Percentiles rank a stretch among this genome's conserved stretches.
These are phyloP conservation scores for Aspergillus coremiiformis DNA, from an alignment of 495 filamentous ascomycete species.

Conservation along the genomic window DNA sequence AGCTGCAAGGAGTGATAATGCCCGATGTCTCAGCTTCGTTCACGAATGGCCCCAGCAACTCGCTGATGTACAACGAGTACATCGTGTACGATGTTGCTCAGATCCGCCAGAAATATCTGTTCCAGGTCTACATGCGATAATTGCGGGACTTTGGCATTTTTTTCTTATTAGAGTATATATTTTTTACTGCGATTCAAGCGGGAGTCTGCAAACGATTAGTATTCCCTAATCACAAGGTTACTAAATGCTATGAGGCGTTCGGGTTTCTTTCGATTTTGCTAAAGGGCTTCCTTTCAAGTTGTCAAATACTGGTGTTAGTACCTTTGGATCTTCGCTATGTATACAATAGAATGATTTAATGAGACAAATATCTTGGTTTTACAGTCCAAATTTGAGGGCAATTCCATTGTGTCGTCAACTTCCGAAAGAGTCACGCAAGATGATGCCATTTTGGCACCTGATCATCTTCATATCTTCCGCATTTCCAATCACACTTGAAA, in stretches of 20 bases:
- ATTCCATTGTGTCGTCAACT: not conserved
- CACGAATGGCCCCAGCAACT: not conserved
- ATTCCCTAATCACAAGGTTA: too few species aligned
- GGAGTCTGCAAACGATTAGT: not conserved
- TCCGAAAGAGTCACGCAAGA: not conserved
- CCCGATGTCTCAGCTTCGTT: constrained; percentile 21
- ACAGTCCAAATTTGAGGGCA: too few species aligned
- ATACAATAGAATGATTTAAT: too few species aligned
- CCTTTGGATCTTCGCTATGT: too few species aligned
- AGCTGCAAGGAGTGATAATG: constrained; percentile 60
- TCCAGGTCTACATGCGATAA: constrained; percentile 45
- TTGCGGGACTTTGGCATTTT: not conserved
- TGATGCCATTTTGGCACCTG: not conserved
- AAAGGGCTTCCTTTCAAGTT: too few species aligned
- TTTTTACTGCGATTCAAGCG: not conserved
- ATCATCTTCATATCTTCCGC: too few species aligned
- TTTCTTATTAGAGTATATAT: not conserved
- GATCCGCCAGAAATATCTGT: constrained; percentile 69
- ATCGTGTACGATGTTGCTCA: constrained; percentile 75
- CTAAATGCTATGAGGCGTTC: not conserved
- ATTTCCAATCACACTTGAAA: too few species aligned
- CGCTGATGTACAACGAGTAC: constrained; percentile 47
- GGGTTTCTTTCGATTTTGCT: not conserved
- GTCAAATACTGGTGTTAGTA: too few species aligned
- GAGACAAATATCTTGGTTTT: too few species aligned